A percentile compares a stretch with the other conserved stretches of the same genome.
These are phyloP conservation scores for Teunomyces tritomae DNA, from an alignment of 805 yeast species.

Conservation along the genomic window DNA sequence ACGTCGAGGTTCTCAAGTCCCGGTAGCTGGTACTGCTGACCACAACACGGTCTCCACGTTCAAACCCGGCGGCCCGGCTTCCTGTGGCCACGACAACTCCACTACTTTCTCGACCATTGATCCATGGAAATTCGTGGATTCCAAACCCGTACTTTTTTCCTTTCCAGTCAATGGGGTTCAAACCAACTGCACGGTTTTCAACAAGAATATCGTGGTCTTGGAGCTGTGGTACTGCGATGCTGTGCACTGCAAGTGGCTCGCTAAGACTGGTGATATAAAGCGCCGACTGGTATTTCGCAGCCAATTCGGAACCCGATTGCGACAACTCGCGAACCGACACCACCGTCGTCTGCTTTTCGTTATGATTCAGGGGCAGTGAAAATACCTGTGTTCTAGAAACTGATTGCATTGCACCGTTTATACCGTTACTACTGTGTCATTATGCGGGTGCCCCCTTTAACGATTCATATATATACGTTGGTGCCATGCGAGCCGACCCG, in stretches of 20 bases:
- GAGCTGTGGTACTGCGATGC: conserved; percentile 18
- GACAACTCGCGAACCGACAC: not conserved
- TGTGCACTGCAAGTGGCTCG: conserved; percentile 17
- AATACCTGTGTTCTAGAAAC: too few relatives aligned
- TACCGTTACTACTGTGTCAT: too few relatives aligned
- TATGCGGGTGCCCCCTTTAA: too few relatives aligned
- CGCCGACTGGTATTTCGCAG: conserved; percentile 13
- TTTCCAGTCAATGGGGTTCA: conserved; percentile 52
- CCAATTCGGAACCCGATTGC: not conserved
- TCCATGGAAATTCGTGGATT: conserved; percentile 48
- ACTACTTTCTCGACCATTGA: conserved; percentile 47
- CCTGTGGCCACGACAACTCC: conserved; percentile 40
- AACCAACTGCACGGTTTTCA: conserved; percentile 32
- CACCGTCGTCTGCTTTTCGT: not conserved
- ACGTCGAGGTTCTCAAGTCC: conserved; percentile 45
- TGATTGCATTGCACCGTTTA: too few relatives aligned
- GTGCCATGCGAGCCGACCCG: not conserved
- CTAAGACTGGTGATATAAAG: conserved; percentile 17
- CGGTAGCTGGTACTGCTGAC: conserved; percentile 47
- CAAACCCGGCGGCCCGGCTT: conserved; percentile 24
- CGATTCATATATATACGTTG: not conserved
- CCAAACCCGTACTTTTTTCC: conserved; percentile 46
- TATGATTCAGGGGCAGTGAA: too few relatives aligned
- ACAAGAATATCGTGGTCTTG: conserved; percentile 22
- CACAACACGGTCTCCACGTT: conserved; percentile 38